A percentile compares a stretch with the other conserved stretches of the same genome.
Conservation (phyloP, 2,329 filamentous ascomycete species). For the Ophidiomyces ophidiicola region DNA sequence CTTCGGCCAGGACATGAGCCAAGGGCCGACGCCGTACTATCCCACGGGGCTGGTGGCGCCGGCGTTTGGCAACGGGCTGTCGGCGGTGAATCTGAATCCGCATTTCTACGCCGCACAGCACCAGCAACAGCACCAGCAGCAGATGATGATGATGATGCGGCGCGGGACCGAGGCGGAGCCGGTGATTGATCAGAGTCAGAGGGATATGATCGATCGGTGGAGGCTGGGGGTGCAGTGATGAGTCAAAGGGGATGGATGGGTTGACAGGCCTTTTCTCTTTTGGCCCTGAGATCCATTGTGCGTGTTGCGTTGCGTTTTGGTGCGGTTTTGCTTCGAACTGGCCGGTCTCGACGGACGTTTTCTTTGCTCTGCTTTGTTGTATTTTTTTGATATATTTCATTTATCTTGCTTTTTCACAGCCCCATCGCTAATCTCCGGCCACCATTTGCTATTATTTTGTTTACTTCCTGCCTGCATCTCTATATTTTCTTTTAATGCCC, state of each 20-base stretch:
- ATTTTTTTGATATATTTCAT: no score
- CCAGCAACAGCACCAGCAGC: no score
- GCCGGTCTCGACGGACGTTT: no score
- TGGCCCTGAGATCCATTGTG: no score
- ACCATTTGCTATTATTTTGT: not conserved
- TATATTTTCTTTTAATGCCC: slow-evolving; percentile 4
- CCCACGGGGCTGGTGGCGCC: slow-evolving; percentile 4
- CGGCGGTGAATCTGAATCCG: slow-evolving; percentile 16
- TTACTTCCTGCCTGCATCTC: no score
- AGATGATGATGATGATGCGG: slow-evolving; percentile 10
- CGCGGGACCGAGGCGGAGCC: slow-evolving; percentile 10
- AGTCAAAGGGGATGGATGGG: not conserved
- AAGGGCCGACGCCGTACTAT: not conserved
- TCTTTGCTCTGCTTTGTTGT: no score
- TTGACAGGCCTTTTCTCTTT: not conserved
- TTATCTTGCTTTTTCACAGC: no score
- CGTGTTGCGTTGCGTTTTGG: no score
- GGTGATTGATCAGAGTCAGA: slow-evolving; percentile 39
- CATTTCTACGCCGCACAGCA: slow-evolving; percentile 20
- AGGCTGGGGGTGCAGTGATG: slow-evolving; percentile 32
- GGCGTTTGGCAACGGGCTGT: slow-evolving; percentile 12
- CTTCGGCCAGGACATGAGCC: slow-evolving; percentile 8
- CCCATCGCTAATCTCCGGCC: not conserved
- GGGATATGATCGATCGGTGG: slow-evolving; percentile 50
- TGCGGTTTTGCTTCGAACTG: no score